Percentiles rank a stretch among this genome's conserved stretches.
Evolutionary conservation across 306 rosid genomes (phyloP).

Genomic region (Geum urbanum): DNA sequence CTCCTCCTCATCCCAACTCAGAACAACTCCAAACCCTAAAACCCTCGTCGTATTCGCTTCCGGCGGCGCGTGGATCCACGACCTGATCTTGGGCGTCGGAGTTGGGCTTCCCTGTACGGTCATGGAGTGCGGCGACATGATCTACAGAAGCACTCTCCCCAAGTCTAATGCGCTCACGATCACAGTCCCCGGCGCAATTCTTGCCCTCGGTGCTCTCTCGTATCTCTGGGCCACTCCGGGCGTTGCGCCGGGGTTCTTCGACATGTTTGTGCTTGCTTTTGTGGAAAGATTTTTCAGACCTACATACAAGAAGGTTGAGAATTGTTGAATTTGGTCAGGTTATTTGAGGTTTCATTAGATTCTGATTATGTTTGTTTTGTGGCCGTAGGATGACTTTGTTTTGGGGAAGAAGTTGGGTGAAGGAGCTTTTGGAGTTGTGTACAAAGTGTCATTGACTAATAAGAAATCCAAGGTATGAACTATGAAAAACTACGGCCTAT

Average conservation of each 20-base stretch:
- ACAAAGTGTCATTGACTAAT: constrained; percentile 63
- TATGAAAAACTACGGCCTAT: background rate
- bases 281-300: constrained; percentile 74
- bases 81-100: constrained; percentile 75
- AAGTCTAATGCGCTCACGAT: constrained; percentile 61
- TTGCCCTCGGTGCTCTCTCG: constrained; percentile 73
- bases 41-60: constrained; percentile 29
- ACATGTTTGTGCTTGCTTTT: constrained; percentile 96
- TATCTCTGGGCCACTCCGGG: constrained; percentile 98
- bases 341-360: background rate
- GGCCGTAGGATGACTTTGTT: constrained; percentile 78
- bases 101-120: constrained; percentile 91
- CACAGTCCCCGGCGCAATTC: constrained; percentile 64
- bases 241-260: constrained; percentile 95
- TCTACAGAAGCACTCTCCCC: constrained; percentile 88
- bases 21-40: constrained; percentile 35
- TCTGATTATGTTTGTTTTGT: constrained; percentile 9
- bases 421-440: constrained; percentile 94
- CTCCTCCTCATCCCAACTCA: constrained; percentile 19
- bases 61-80: constrained; percentile 49
- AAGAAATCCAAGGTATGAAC: constrained; percentile 67
- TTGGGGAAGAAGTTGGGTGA: constrained; percentile 91
- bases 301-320: constrained; percentile 61
- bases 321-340: constrained; percentile 2
- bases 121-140: constrained; percentile 93